Evolutionary conservation across 164 flowering plant species (phyloP).

Genomic region (Aristolochia californica): DNA sequence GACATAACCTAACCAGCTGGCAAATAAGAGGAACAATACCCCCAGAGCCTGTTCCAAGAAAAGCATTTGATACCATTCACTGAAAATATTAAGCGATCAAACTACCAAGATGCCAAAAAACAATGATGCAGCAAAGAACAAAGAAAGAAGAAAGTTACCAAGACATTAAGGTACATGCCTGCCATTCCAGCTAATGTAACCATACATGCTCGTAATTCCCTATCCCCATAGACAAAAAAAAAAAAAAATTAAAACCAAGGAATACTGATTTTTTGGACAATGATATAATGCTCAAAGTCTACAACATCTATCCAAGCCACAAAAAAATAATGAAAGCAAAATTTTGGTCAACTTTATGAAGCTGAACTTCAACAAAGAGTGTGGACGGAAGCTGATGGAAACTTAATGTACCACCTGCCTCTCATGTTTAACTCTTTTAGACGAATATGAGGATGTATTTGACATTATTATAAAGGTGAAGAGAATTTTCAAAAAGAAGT

Average conservation of each 20-base stretch:
- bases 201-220: slow-evolving; percentile 57
- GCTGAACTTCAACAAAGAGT: too few species aligned
- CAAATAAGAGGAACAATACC: slow-evolving; percentile 67
- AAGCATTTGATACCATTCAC: not conserved
- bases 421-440: too few species aligned
- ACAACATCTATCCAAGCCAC: too few species aligned
- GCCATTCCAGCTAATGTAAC: slow-evolving; percentile 77
- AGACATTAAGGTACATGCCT: slow-evolving; percentile 62
- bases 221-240: slow-evolving; percentile 17
- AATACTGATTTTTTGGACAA: too few species aligned
- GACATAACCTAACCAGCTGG: slow-evolving; percentile 94
- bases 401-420: too few species aligned
- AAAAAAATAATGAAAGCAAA: too few species aligned
- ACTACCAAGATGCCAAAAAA: not conserved
- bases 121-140: not conserved
- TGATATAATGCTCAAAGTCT: too few species aligned
- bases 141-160: slow-evolving; percentile 38
- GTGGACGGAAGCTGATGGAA: too few species aligned
- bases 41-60: slow-evolving; percentile 57
- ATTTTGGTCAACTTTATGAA: too few species aligned
- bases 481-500: too few species aligned
- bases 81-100: not conserved
- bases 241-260: slow-evolving; percentile 1
- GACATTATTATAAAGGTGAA: too few species aligned
- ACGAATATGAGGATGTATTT: too few species aligned